phyloP scores from a whole-genome alignment of 805 yeast species.

The Ogataea corticis region DNA sequence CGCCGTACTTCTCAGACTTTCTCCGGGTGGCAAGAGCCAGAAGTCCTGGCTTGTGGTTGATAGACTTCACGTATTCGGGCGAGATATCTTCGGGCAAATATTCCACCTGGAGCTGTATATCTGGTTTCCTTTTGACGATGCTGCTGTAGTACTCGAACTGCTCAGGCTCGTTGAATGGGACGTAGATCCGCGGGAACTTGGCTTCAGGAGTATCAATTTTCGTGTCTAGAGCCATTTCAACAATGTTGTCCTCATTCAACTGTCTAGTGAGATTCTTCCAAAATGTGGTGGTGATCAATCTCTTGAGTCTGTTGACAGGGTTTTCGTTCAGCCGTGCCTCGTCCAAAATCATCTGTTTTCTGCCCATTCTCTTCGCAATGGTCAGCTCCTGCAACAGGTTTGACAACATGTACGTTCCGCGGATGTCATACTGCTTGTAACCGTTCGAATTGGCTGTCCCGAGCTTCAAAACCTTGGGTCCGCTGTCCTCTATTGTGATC shows the following conservation, averaged over 20 bases:
- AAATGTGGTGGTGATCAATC: constrained; percentile 74
- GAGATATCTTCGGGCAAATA: constrained; percentile 74
- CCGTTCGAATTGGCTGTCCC: constrained; percentile 89
- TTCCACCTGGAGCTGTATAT: constrained; percentile 66
- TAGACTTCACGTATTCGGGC: constrained; percentile 72
- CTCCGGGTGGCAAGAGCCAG: constrained; percentile 73
- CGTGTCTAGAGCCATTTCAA: constrained; percentile 73
- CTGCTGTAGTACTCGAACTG: constrained; percentile 68
- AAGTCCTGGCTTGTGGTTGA: constrained; percentile 82
- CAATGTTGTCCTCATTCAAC: constrained; percentile 60
- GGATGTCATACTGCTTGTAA: constrained; percentile 63
- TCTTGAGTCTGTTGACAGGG: constrained; percentile 74
- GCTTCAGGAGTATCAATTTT: constrained; percentile 65
- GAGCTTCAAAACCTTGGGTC: constrained; percentile 76
- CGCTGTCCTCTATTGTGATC: constrained; percentile 81
- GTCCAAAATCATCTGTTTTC: constrained; percentile 75
- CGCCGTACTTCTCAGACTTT: constrained; percentile 30
- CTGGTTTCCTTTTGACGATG: constrained; percentile 56
- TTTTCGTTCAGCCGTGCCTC: constrained; percentile 84
- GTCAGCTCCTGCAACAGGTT: constrained; percentile 87
- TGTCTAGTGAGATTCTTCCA: constrained; percentile 80
- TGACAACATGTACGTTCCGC: constrained; percentile 89
- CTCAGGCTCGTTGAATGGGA: constrained; percentile 68
- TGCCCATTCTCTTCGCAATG: constrained; percentile 77
- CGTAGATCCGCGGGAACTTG: constrained; percentile 72